Conservation (phyloP, 805 yeast species). For the Phaffomyces opuntiae region DNA sequence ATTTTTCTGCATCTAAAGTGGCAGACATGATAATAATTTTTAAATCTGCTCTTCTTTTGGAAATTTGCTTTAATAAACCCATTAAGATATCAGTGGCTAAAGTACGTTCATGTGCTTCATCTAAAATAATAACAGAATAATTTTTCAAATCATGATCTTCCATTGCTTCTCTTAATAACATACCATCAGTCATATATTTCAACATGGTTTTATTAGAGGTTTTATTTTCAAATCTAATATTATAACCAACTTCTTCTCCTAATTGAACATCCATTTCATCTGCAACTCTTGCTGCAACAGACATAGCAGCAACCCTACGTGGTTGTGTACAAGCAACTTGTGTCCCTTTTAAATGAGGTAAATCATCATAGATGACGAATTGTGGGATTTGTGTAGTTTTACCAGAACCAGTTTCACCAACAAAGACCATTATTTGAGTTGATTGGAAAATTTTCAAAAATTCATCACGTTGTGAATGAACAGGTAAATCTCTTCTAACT, state of each 20-base stretch:
- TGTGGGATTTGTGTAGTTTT: constrained; percentile 98
- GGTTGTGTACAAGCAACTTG: constrained; percentile 96
- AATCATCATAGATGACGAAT: constrained; percentile 82
- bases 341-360: constrained; percentile 78
- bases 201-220: constrained; percentile 74
- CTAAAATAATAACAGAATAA: constrained; percentile 86
- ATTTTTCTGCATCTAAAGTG: constrained; percentile 93
- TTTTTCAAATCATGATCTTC: constrained; percentile 76
- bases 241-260: constrained; percentile 94
- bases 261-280: constrained; percentile 92
- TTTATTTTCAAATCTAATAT: constrained; percentile 88
- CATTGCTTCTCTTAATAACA: constrained; percentile 96
- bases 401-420: constrained; percentile 99
- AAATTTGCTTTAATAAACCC: constrained; percentile 87
- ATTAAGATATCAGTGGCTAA: constrained; percentile 92
- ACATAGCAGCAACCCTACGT: constrained; percentile 98
- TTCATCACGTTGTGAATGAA: constrained; percentile 87
- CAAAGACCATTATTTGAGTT: constrained; percentile 94
- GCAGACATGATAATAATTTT: constrained; percentile 96
- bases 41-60: constrained; percentile 74
- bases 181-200: constrained; percentile 98
- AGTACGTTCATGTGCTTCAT: constrained; percentile 98
- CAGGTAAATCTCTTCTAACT: constrained; percentile 82
- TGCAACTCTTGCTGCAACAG: constrained; percentile 95
- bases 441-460: constrained; percentile 77